phyloP scores from a whole-genome alignment of 208 protist species.

The Acanthamoeba lenticulata region DNA sequence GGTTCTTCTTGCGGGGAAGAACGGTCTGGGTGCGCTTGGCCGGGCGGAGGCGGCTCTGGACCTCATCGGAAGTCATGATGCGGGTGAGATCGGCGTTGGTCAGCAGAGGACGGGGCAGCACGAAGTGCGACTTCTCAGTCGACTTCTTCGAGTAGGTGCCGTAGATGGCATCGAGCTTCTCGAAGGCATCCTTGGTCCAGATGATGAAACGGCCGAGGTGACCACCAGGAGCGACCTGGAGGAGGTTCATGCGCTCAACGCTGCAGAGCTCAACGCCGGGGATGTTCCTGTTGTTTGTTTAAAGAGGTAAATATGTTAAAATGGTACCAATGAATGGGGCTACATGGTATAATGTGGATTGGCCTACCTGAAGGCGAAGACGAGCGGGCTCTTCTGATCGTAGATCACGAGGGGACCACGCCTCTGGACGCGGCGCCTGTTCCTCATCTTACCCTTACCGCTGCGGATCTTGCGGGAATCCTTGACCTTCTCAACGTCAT shows the following conservation, averaged over 20 bases:
- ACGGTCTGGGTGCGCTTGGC: slow-evolving; percentile 68
- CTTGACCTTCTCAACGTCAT: slow-evolving; percentile 95
- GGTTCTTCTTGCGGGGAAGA: slow-evolving; percentile 85
- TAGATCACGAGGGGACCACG: slow-evolving; percentile 98
- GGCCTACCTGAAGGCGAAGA: slow-evolving; percentile 82
- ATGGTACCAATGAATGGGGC: not conserved
- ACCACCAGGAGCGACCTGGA: slow-evolving; percentile 98
- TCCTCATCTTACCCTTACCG: slow-evolving; percentile 97
- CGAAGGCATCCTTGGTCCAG: slow-evolving; percentile 98
- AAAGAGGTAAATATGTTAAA: slow-evolving; percentile 74
- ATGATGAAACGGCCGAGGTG: slow-evolving; percentile 99
- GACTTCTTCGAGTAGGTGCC: slow-evolving; percentile 92
- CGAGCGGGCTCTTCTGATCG: slow-evolving; percentile 89
- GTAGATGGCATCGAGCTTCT: slow-evolving; percentile 96
- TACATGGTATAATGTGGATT: slow-evolving; percentile 78
- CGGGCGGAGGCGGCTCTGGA: slow-evolving; percentile 83
- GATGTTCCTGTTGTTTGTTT: slow-evolving; percentile 98
- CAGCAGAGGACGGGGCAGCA: slow-evolving; percentile 88
- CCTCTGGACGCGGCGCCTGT: slow-evolving; percentile 94
- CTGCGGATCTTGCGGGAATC: slow-evolving; percentile 92
- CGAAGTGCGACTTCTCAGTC: slow-evolving; percentile 88
- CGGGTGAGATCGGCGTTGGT: slow-evolving; percentile 91
- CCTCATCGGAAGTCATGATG: slow-evolving; percentile 92
- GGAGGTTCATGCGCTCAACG: slow-evolving; percentile 96
- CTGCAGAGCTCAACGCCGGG: slow-evolving; percentile 95